These are phyloP conservation scores for Fusarium austroafricanum DNA, from an alignment of 2,329 filamentous ascomycete species.

Conservation along the genomic window DNA sequence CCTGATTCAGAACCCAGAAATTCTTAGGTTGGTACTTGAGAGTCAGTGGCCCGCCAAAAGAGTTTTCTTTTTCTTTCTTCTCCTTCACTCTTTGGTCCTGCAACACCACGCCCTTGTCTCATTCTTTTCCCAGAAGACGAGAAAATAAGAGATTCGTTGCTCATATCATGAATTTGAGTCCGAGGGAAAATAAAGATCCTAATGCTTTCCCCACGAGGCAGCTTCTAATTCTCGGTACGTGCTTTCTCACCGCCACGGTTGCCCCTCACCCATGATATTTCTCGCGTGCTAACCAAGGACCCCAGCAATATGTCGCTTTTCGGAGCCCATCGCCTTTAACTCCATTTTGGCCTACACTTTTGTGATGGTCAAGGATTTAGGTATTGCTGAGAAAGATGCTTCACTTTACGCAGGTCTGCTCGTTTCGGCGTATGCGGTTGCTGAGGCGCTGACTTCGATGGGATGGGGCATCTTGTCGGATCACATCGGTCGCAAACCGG, in stretches of 20 bases:
- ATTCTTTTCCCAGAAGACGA: background rate
- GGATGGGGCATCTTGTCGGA: slow-evolving; percentile 64
- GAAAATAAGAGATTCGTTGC: background rate
- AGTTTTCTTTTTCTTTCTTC: slow-evolving; percentile 6
- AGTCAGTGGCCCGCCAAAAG: slow-evolving; percentile 26
- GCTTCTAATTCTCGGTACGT: slow-evolving; percentile 28
- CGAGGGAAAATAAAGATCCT: slow-evolving; percentile 17
- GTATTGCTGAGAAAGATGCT: slow-evolving; percentile 75
- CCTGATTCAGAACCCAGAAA: slow-evolving; percentile 19
- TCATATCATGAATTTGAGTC: slow-evolving; percentile 28
- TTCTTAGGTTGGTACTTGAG: slow-evolving; percentile 26
- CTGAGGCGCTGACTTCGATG: slow-evolving; percentile 88
- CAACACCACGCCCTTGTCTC: background rate
- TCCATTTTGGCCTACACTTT: slow-evolving; percentile 92
- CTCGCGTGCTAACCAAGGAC: background rate
- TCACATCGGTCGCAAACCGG: slow-evolving; percentile 74
- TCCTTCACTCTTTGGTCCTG: background rate
- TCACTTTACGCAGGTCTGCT: slow-evolving; percentile 88
- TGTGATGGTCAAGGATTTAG: slow-evolving; percentile 85
- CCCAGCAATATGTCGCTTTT: slow-evolving; percentile 59
- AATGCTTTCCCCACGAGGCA: slow-evolving; percentile 32
- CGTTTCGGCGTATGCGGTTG: slow-evolving; percentile 86
- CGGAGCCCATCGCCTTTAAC: slow-evolving; percentile 92
- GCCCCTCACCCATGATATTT: background rate
- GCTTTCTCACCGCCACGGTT: slow-evolving; percentile 5